Conservation (phyloP, 1,139 yeast species). For the Pneumocystis carinii region DNA sequence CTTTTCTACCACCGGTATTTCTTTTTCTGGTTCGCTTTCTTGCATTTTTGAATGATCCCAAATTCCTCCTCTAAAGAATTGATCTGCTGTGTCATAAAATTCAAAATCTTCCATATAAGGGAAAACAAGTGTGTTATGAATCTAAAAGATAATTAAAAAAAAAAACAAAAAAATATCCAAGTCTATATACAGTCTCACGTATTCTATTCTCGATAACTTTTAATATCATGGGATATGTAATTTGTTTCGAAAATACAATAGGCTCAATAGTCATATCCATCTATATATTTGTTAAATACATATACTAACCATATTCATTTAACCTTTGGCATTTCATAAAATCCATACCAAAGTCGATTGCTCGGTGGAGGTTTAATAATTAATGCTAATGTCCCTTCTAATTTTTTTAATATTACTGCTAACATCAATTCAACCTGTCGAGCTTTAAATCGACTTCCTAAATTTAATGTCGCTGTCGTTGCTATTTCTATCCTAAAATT, state of each 20-base stretch:
- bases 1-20: not conserved
- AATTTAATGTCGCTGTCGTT: conserved; percentile 57
- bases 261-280: conserved; percentile 57
- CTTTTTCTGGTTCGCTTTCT: conserved; percentile 5
- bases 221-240: conserved; percentile 64
- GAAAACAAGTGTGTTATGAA: conserved; percentile 61
- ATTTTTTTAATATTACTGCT: conserved; percentile 49
- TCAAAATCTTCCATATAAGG: conserved; percentile 84
- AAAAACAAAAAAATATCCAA: not conserved
- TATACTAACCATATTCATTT: not conserved
- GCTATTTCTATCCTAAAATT: conserved; percentile 58
- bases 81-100: conserved; percentile 48
- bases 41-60: conserved; percentile 40
- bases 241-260: conserved; percentile 65
- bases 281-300: conserved; percentile 1
- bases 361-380: conserved; percentile 81
- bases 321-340: conserved; percentile 55
- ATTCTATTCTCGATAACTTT: conserved; percentile 65
- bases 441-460: conserved; percentile 62
- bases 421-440: conserved; percentile 65
- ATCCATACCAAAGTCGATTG: conserved; percentile 78
- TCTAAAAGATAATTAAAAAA: not conserved
- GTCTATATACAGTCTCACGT: conserved; percentile 40
- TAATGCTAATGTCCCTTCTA: conserved; percentile 61
- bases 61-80: conserved; percentile 77